Evolutionary conservation across 164 flowering plant genomes (phyloP).

Genomic region (Stephania yunnanensis): DNA sequence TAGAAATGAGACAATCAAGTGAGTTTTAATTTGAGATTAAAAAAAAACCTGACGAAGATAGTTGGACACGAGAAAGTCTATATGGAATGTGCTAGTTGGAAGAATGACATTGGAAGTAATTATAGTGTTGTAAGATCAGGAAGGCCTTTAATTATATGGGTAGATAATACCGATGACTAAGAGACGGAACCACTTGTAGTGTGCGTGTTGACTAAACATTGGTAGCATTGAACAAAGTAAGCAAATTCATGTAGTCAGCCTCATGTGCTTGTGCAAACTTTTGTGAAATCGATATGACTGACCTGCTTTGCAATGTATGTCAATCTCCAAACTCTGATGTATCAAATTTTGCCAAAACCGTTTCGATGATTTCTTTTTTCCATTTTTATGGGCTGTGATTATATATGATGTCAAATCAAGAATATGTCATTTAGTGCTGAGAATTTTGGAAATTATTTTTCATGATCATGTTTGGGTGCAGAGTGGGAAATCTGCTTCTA

Average conservation of each 20-base stretch:
- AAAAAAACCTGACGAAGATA: background rate
- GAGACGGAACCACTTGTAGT: background rate
- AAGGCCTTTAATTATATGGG: background rate
- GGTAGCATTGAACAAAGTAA: background rate
- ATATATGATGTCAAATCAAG: too few relatives aligned
- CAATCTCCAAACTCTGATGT: too few relatives aligned
- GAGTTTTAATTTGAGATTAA: too few relatives aligned
- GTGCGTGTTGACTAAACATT: background rate
- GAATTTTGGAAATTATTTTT: too few relatives aligned
- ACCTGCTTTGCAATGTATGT: too few relatives aligned
- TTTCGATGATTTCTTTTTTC: too few relatives aligned
- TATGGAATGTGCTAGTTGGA: background rate
- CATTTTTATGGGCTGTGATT: background rate
- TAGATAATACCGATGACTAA: background rate
- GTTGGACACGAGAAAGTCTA: background rate
- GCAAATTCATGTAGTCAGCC: background rate
- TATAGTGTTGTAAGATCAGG: background rate
- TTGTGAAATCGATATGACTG: background rate
- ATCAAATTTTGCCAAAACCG: too few relatives aligned
- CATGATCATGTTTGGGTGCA: constrained; percentile 28
- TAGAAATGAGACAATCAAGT: too few relatives aligned
- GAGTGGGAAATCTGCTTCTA: constrained; percentile 98
- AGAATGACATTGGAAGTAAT: background rate
- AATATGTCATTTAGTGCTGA: too few relatives aligned
- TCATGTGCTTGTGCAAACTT: background rate